Conservation (phyloP, 2,329 filamentous ascomycete species). For the Tolypocladium paradoxum region DNA sequence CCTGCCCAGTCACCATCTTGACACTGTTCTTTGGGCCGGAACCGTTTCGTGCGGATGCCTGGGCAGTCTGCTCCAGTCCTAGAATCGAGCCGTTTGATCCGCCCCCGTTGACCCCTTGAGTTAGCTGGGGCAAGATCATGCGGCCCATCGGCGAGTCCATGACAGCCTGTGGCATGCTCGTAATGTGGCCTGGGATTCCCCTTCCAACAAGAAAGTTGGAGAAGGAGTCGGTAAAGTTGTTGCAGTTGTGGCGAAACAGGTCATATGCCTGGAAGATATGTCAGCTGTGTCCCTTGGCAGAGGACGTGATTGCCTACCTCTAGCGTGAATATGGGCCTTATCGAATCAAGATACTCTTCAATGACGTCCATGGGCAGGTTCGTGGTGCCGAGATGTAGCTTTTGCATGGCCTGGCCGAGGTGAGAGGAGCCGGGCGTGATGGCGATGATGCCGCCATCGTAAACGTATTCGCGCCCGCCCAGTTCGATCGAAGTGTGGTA, state of each 20-base stretch:
- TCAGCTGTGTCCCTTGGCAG: neutral
- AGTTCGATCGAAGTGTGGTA: conserved; percentile 92
- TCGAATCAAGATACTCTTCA: conserved; percentile 74
- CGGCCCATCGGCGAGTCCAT: conserved; percentile 78
- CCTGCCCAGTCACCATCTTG: conserved; percentile 41
- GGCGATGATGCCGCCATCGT: conserved; percentile 76
- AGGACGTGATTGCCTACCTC: conserved; percentile 37
- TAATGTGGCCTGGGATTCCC: conserved; percentile 80
- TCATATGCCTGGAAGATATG: conserved; percentile 61
- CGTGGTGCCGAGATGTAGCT: conserved; percentile 64
- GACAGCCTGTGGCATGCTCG: conserved; percentile 73
- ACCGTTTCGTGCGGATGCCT: conserved; percentile 6
- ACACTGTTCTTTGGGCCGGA: conserved; percentile 29
- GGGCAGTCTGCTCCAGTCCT: conserved; percentile 34
- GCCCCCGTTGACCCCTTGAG: conserved; percentile 37
- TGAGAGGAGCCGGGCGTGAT: conserved; percentile 76
- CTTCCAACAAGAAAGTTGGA: conserved; percentile 80
- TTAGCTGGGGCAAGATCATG: conserved; percentile 68
- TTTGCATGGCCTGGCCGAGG: conserved; percentile 73
- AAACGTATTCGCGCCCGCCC: conserved; percentile 78
- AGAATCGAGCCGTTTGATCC: conserved; percentile 41
- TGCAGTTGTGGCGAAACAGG: conserved; percentile 86
- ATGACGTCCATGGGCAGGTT: conserved; percentile 72
- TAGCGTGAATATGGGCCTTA: conserved; percentile 72
- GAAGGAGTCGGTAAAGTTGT: conserved; percentile 93